Evolutionary conservation across 2,329 filamentous ascomycete genomes (phyloP).

Genomic region (Xylariaceae sp.): DNA sequence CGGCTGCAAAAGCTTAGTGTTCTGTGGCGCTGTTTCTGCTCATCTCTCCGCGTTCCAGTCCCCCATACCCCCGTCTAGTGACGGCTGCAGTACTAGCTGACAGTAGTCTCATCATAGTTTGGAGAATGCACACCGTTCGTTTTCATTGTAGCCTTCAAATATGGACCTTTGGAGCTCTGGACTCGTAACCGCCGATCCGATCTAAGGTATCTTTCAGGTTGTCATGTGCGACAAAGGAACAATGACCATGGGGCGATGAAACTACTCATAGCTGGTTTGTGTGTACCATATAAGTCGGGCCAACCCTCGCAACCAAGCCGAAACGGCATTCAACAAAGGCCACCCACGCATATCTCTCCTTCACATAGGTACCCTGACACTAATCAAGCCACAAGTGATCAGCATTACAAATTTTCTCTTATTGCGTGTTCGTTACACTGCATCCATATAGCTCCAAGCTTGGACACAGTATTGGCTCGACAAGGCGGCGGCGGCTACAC

Average conservation of each 20-base stretch:
- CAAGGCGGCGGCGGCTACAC: constrained; percentile 15
- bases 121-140: constrained; percentile 17
- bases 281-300: constrained; percentile 11
- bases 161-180: constrained; percentile 23
- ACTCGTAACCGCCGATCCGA: constrained; percentile 13
- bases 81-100: constrained; percentile 15
- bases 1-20: constrained; percentile 2
- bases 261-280: constrained; percentile 33
- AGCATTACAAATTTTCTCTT: constrained; percentile 14
- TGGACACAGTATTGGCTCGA: too few relatives aligned
- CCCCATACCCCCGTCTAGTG: constrained; percentile 16
- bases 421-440: constrained; percentile 20
- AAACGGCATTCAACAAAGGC: too few relatives aligned
- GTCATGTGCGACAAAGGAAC: constrained; percentile 20
- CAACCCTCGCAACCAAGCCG: constrained; percentile 25
- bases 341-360: constrained; percentile 14
- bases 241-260: constrained; percentile 23
- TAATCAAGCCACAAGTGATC: constrained; percentile 6
- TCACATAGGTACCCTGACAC: constrained; percentile 1
- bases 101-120: constrained; percentile 21
- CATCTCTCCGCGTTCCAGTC: constrained; percentile 40
- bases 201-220: constrained; percentile 18
- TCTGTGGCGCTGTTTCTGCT: constrained; percentile 32
- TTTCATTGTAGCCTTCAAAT: constrained; percentile 15
- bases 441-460: constrained; percentile 6